A percentile compares a stretch with the other conserved stretches of the same genome.
These are phyloP conservation scores for Brassica cretica DNA, from an alignment of 345 rosid genomes.

Conservation along the genomic window DNA sequence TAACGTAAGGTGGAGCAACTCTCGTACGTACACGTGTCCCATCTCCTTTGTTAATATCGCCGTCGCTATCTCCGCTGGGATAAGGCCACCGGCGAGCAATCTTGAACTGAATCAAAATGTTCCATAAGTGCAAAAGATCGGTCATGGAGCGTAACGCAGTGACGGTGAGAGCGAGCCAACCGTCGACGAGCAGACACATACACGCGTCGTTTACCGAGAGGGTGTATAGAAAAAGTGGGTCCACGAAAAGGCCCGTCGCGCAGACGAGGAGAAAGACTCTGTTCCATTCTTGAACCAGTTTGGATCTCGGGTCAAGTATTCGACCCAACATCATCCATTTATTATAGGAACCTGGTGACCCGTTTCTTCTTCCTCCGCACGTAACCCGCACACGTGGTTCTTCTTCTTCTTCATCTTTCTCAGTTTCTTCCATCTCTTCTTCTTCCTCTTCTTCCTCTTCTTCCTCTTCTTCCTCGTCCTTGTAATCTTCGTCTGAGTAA, in stretches of 20 bases:
- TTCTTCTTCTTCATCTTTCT: slow-evolving; percentile 29
- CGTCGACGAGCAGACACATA: slow-evolving; percentile 83
- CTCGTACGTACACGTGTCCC: slow-evolving; percentile 29
- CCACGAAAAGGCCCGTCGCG: slow-evolving; percentile 82
- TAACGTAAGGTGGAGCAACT: slow-evolving; percentile 48
- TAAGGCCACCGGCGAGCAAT: slow-evolving; percentile 48
- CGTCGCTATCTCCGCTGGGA: slow-evolving; percentile 30
- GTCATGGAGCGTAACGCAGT: slow-evolving; percentile 92
- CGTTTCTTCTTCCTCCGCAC: slow-evolving; percentile 39
- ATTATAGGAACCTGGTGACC: slow-evolving; percentile 30
- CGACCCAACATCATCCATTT: slow-evolving; percentile 56
- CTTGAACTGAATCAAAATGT: slow-evolving; percentile 79
- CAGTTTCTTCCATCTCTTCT: slow-evolving; percentile 31
- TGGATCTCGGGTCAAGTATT: slow-evolving; percentile 80
- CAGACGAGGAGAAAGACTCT: slow-evolving; percentile 74
- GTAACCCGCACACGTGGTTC: slow-evolving; percentile 17
- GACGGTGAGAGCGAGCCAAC: slow-evolving; percentile 93
- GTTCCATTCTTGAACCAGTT: slow-evolving; percentile 92
- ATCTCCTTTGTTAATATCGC: slow-evolving; percentile 21
- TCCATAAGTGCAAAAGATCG: slow-evolving; percentile 82
- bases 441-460: slow-evolving; percentile 42
- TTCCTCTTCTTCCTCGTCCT: slow-evolving; percentile 37
- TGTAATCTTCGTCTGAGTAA: slow-evolving; percentile 46
- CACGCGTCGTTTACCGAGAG: slow-evolving; percentile 68
- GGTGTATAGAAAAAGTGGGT: slow-evolving; percentile 90